phyloP scores from a whole-genome alignment of 805 yeast genomes.

The Barnettozyma sucrosica region DNA sequence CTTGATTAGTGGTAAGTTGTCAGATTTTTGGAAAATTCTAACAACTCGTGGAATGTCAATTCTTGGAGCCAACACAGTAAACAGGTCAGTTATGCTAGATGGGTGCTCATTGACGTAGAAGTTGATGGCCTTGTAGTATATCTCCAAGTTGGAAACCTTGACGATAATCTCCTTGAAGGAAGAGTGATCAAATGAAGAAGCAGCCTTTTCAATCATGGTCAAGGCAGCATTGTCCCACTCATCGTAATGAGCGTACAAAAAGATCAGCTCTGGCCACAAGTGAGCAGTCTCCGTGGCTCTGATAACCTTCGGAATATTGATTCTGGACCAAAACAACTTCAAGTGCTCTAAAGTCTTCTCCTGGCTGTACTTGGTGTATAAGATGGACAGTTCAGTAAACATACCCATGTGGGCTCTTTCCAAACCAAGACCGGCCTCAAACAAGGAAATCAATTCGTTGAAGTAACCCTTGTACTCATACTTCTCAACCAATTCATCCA shows the following conservation, averaged over 20 bases:
- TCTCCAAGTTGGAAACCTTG: conserved; percentile 93
- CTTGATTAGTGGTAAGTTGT: conserved; percentile 92
- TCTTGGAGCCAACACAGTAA: conserved; percentile 80
- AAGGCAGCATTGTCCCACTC: conserved; percentile 99
- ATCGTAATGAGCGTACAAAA: conserved; percentile 95
- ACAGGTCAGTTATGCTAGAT: conserved; percentile 77
- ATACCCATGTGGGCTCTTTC: conserved; percentile 99
- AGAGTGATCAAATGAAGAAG: conserved; percentile 87
- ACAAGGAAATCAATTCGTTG: conserved; percentile 83
- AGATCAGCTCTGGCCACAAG: conserved; percentile 92
- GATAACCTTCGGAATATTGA: conserved; percentile 95
- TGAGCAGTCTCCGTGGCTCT: conserved; percentile 92
- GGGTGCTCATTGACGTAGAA: conserved; percentile 93
- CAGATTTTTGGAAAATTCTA: conserved; percentile 88
- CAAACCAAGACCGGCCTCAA: conserved; percentile 91
- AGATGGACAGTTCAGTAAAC: conserved; percentile 92
- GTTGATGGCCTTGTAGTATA: conserved; percentile 94
- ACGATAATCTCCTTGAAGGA: conserved; percentile 93
- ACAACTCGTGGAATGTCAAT: conserved; percentile 93
- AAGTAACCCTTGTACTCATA: conserved; percentile 91
- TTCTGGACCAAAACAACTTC: conserved; percentile 96
- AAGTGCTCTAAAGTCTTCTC: conserved; percentile 91
- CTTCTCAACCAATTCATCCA: conserved; percentile 79
- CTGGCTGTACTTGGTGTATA: conserved; percentile 88
- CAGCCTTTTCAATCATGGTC: conserved; percentile 92